A percentile compares a stretch with the other conserved stretches of the same genome.
Evolutionary conservation across 2,329 filamentous ascomycete genomes (phyloP).

Genomic region (Fusarium citri): DNA sequence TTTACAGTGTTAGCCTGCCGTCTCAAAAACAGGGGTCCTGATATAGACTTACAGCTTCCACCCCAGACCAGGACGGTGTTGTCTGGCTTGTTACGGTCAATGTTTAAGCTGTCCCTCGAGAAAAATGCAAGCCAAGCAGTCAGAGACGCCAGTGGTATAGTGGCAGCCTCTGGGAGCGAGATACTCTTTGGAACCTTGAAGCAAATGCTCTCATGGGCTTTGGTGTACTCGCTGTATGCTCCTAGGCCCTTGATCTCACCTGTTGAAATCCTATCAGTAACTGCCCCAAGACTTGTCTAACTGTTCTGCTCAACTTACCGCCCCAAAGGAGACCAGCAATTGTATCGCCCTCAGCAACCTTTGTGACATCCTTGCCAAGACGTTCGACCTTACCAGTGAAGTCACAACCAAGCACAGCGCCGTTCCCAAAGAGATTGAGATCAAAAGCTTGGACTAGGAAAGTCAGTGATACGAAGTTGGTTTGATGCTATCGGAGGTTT

Average conservation of each 20-base stretch:
- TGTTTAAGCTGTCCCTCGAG: conserved; percentile 52
- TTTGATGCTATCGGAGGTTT: background rate
- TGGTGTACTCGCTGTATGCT: conserved; percentile 53
- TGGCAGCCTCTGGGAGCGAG: conserved; percentile 49
- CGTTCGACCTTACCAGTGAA: conserved; percentile 52
- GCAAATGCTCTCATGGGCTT: conserved; percentile 56
- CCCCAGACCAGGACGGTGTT: conserved; percentile 56
- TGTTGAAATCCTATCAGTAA: conserved; percentile 9
- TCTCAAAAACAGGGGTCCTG: background rate
- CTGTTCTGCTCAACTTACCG: conserved; percentile 32
- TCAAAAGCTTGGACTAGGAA: conserved; percentile 51
- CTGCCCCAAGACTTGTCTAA: background rate
- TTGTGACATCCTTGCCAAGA: conserved; percentile 44
- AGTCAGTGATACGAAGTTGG: background rate
- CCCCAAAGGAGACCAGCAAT: conserved; percentile 48
- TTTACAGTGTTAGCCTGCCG: conserved; percentile 18
- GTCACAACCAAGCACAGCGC: conserved; percentile 53
- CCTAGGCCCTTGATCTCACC: conserved; percentile 49
- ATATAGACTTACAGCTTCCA: conserved; percentile 55
- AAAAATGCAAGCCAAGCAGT: conserved; percentile 56
- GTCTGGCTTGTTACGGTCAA: conserved; percentile 39
- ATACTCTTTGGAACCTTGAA: conserved; percentile 53
- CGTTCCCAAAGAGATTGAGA: conserved; percentile 52
- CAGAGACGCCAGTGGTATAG: conserved; percentile 53
- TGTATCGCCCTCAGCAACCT: conserved; percentile 34